Conservation (phyloP, 1,284 basidiomycete genomes). For the Neotropicomus parvogracilis region DNA sequence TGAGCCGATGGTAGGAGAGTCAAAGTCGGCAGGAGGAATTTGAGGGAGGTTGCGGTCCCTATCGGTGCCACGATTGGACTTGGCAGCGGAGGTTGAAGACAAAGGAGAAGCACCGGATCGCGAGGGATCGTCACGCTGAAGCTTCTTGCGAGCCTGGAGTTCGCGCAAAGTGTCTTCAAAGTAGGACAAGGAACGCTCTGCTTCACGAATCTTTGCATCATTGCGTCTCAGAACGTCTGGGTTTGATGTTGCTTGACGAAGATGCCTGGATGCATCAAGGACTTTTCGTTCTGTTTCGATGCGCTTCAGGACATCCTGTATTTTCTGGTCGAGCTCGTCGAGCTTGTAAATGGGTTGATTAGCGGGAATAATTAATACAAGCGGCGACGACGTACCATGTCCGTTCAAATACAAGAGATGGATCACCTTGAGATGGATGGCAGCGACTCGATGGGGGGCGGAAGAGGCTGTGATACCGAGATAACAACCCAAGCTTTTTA, state of each 20-base stretch:
- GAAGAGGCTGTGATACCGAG: slow-evolving; percentile 31
- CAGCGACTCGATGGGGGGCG: slow-evolving; percentile 23
- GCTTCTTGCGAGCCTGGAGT: slow-evolving; percentile 73
- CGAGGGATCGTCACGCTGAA: slow-evolving; percentile 48
- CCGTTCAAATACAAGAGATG: slow-evolving; percentile 17
- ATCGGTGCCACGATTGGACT: slow-evolving; percentile 23
- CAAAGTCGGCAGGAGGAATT: slow-evolving; percentile 51
- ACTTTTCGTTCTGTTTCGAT: slow-evolving; percentile 92
- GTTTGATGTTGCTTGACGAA: slow-evolving; percentile 81
- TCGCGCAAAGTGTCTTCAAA: slow-evolving; percentile 85
- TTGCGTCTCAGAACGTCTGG: slow-evolving; percentile 80
- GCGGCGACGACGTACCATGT: slow-evolving; percentile 31
- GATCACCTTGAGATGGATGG: slow-evolving; percentile 19
- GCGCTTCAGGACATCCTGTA: slow-evolving; percentile 85
- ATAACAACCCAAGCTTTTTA: slow-evolving; percentile 20
- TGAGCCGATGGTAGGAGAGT: slow-evolving; percentile 35
- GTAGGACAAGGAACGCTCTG: slow-evolving; percentile 81
- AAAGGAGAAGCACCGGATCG: slow-evolving; percentile 42
- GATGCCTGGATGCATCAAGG: slow-evolving; percentile 78
- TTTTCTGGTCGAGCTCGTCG: slow-evolving; percentile 79
- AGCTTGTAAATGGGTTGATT: slow-evolving; percentile 20
- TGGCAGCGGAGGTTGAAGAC: slow-evolving; percentile 27
- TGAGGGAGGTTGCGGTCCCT: slow-evolving; percentile 38
- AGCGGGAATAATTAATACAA: slow-evolving; percentile 9
- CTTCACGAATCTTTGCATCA: slow-evolving; percentile 86